A percentile compares a stretch with the other conserved stretches of the same genome.
Evolutionary conservation across 257 asterid species (phyloP).

Genomic region (Solanum chilense): DNA sequence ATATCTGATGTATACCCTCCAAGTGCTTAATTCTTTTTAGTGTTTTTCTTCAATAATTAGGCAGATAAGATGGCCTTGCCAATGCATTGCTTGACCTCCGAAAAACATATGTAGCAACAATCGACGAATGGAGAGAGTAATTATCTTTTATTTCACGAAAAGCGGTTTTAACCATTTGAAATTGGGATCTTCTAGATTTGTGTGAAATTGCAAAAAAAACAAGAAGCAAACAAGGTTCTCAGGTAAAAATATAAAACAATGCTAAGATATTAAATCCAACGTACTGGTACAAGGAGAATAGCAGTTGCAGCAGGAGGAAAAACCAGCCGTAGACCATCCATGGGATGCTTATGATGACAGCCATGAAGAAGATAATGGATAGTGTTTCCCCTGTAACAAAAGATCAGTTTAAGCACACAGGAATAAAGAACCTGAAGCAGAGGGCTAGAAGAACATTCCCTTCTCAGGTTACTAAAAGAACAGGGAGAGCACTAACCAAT

Average conservation of each 20-base stretch:
- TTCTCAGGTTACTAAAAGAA: neutral
- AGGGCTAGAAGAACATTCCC: neutral
- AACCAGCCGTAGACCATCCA: constrained; percentile 76
- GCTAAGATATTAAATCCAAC: neutral
- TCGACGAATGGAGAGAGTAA: neutral
- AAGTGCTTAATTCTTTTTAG: neutral
- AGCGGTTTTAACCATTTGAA: neutral
- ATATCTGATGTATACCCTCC: neutral
- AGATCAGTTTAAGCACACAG: neutral
- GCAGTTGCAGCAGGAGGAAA: constrained; percentile 81
- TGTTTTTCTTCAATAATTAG: neutral
- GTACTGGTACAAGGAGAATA: constrained; percentile 50
- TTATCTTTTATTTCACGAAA: neutral
- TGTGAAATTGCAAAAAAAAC: neutral
- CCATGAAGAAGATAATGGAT: constrained; percentile 74
- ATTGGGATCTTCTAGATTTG: neutral
- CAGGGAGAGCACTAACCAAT: constrained; percentile 29
- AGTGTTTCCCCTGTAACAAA: constrained; percentile 60
- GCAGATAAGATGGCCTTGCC: neutral
- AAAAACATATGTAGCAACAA: neutral
- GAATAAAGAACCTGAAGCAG: neutral
- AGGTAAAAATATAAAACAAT: neutral
- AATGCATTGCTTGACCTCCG: neutral
- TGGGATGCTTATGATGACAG: constrained; percentile 92
- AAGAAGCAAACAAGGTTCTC: neutral